A percentile compares a stretch with the other conserved stretches of the same genome.
Conservation (phyloP, 805 yeast genomes). For the Kodamaea kakaduensis region DNA sequence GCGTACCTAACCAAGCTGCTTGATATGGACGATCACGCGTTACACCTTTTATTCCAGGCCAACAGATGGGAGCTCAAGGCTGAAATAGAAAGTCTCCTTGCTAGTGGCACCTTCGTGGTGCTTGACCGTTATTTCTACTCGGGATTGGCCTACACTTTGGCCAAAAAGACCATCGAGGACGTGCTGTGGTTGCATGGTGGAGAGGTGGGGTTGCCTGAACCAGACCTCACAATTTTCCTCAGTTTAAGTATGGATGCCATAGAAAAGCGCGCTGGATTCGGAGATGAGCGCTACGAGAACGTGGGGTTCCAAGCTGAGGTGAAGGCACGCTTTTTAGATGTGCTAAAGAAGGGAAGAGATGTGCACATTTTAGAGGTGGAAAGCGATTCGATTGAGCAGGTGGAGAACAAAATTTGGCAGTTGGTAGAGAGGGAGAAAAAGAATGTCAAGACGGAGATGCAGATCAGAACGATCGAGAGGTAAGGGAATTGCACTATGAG, state of each 20-base stretch:
- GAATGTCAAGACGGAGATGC: neutral
- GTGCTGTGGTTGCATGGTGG: conserved; percentile 77
- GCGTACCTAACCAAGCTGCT: conserved; percentile 53
- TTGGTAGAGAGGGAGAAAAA: conserved; percentile 12
- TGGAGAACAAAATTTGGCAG: conserved; percentile 44
- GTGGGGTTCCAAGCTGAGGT: conserved; percentile 72
- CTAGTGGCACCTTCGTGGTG: conserved; percentile 56
- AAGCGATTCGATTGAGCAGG: conserved; percentile 52
- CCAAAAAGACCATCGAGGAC: conserved; percentile 60
- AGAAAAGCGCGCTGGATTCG: conserved; percentile 70
- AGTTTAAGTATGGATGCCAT: conserved; percentile 48
- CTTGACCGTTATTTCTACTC: conserved; percentile 89
- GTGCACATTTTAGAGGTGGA: conserved; percentile 56
- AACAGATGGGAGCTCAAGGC: conserved; percentile 85
- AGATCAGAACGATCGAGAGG: neutral
- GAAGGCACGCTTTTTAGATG: conserved; percentile 49
- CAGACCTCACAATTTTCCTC: conserved; percentile 79
- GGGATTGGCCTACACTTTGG: conserved; percentile 88
- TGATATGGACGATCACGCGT: conserved; percentile 66
- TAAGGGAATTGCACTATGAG: neutral
- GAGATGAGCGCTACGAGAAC: conserved; percentile 89
- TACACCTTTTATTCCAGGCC: conserved; percentile 86
- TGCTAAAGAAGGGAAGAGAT: conserved; percentile 34
- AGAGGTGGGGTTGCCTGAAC: conserved; percentile 80
- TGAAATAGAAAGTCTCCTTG: conserved; percentile 42